Base-by-base conservation (phyloP, 1,139 yeast genomes). In the Pneumocystis carinii region DNA sequence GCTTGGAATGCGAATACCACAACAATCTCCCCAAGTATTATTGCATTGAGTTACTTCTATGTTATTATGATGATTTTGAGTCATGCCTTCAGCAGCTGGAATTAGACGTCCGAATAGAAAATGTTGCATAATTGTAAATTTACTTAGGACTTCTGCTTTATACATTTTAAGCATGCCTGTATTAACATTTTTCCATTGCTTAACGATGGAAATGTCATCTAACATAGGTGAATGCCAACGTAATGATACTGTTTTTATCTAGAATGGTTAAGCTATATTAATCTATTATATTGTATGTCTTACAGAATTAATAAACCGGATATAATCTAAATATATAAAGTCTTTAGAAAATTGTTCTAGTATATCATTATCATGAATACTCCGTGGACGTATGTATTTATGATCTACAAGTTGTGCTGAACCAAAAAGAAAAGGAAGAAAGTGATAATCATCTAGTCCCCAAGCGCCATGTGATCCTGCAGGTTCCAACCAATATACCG, bases 151-250 rank as follows among this genome's bases (percentile, higher is more conserved):
- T 72, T 94, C 99, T 0, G 87, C 97, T 66, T 82, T 81, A 75
- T 90, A 92, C 99, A 92, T 94, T 72, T 92, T 92, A 48, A 87
- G 75, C 97, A 94, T 90, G 1, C 99, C 99, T 66, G 86, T 90
- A 61, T 64, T 66, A 59, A 68, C 68, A 58, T 68, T 68, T 6
- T 64, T 63, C 99, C 99, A 92, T 24, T 83, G 81, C 72, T 85
- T 90, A 3, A 94, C 98, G 0, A 94, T 89, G 71, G 92, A 87
- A 56, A 92, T 92, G 74, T 92, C 99, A 73, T 92, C 97, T 65
- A 92, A 78, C 95, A 94, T 89, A 0, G 99, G 99, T 3, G 96
- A 89, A 72, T 90, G 96, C 97, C 97, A 90, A 67, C 97, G 80
- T 64, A 92, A 75, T 55, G 95, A 82, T 1, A 94, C 88, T 0